Evolutionary conservation across 2,329 filamentous ascomycete species (phyloP).

Genomic region (Whalleya microplaca): DNA sequence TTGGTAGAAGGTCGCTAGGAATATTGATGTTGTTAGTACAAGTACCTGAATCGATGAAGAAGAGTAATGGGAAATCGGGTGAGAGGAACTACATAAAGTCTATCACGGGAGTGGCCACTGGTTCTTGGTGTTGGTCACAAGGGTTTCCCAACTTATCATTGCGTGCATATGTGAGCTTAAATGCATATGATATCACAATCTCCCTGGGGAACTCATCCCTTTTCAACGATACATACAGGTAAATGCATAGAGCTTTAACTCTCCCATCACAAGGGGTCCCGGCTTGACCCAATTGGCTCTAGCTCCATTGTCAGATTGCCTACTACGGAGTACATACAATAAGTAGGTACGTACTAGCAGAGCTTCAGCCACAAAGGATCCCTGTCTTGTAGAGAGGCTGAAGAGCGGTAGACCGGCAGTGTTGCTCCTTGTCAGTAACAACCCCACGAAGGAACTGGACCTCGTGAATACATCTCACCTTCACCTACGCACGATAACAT

Average conservation of each 20-base stretch:
- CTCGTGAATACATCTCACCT: constrained; percentile 1
- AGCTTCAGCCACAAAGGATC: constrained; percentile 20
- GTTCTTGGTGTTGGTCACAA: too few species aligned
- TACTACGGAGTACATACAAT: too few species aligned
- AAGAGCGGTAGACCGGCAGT: constrained; percentile 12
- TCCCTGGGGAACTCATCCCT: neutral
- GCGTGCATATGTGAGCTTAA: neutral
- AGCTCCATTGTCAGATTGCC: constrained; percentile 1
- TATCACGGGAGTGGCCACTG: too few species aligned
- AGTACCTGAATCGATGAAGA: neutral
- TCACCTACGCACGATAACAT: constrained; percentile 12
- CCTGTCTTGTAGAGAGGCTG: constrained; percentile 10
- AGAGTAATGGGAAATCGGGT: neutral
- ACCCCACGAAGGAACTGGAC: constrained; percentile 15
- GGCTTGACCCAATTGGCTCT: constrained; percentile 1
- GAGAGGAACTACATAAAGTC: too few species aligned
- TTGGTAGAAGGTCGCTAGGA: neutral
- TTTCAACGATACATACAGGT: neutral
- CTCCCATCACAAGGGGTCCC: neutral
- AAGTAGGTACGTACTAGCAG: too few species aligned
- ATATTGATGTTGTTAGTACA: neutral
- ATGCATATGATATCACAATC: neutral
- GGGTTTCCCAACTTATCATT: neutral
- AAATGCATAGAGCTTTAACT: neutral
- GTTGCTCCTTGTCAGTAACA: constrained; percentile 10